These are phyloP conservation scores for Suillus placidus DNA, from an alignment of 768 basidiomycete genomes.

Conservation along the genomic window DNA sequence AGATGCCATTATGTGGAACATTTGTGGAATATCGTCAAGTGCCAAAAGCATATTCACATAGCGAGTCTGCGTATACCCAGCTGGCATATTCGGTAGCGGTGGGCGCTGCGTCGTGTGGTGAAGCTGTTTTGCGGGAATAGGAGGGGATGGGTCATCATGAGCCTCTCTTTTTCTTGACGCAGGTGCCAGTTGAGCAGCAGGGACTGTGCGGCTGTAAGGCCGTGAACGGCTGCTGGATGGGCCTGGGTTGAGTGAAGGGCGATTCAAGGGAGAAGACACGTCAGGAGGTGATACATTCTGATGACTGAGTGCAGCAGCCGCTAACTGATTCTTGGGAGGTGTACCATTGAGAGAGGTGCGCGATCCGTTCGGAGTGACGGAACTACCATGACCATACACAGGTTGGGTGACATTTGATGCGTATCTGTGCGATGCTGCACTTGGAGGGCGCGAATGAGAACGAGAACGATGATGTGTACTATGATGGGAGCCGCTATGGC, in stretches of 20 bases:
- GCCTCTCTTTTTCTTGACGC: slow-evolving; percentile 10
- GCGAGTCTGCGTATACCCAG: slow-evolving; percentile 40
- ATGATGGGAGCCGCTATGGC: slow-evolving; percentile 23
- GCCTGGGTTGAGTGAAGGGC: slow-evolving; percentile 10
- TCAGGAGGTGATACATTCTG: slow-evolving; percentile 18
- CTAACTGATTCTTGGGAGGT: slow-evolving; percentile 8
- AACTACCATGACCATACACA: slow-evolving; percentile 29
- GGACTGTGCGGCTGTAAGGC: slow-evolving; percentile 17
- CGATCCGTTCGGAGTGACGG: slow-evolving; percentile 23
- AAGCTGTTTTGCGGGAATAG: slow-evolving; percentile 19
- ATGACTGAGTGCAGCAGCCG: slow-evolving; percentile 10
- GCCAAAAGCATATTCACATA: slow-evolving; percentile 68
- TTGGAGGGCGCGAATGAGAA: slow-evolving; percentile 32
- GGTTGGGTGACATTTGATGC: slow-evolving; percentile 29
- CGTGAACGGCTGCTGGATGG: slow-evolving; percentile 24
- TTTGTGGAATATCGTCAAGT: slow-evolving; percentile 53
- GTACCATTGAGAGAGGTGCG: slow-evolving; percentile 23
- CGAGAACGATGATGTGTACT: slow-evolving; percentile 18
- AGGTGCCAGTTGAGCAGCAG: slow-evolving; percentile 10
- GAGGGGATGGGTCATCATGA: neutral
- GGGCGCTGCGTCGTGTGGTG: slow-evolving; percentile 24
- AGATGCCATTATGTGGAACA: slow-evolving; percentile 52
- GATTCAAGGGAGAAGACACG: slow-evolving; percentile 8
- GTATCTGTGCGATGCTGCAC: slow-evolving; percentile 34
- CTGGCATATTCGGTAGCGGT: slow-evolving; percentile 24